Percentiles rank a stretch among this genome's conserved stretches.
Evolutionary conservation across 257 asterid species (phyloP).

Genomic region (Pogostemon cablin): DNA sequence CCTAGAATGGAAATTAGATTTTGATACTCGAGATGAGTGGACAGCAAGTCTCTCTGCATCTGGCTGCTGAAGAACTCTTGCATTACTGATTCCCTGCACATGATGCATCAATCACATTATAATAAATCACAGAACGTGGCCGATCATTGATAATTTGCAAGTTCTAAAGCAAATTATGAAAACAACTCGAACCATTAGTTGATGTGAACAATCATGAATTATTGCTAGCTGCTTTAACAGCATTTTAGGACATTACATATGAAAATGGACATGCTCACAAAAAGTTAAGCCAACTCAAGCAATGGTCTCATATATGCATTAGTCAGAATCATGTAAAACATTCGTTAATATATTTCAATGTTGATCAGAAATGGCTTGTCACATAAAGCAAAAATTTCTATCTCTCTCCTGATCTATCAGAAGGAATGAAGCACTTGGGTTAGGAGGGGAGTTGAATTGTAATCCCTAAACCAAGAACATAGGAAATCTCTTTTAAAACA

Average conservation of each 20-base stretch:
- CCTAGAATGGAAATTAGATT: constrained; percentile 78
- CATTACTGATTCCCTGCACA: constrained; percentile 60
- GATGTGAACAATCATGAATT: constrained; percentile 6
- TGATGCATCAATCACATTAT: constrained; percentile 28
- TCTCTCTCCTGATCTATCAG: too few relatives aligned
- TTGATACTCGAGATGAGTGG: constrained; percentile 80
- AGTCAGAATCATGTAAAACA: neutral
- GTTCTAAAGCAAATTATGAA: neutral
- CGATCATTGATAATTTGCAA: constrained; percentile 1
- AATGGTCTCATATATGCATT: neutral
- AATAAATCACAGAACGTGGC: constrained; percentile 18
- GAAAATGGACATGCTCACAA: neutral
- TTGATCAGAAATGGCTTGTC: neutral
- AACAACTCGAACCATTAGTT: neutral
- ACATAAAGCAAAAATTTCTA: neutral
- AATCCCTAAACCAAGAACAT: neutral
- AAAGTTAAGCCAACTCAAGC: constrained; percentile 6
- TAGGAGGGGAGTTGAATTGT: neutral
- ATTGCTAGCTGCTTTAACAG: neutral
- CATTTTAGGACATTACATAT: neutral
- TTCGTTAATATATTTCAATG: neutral
- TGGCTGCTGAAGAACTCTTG: constrained; percentile 55
- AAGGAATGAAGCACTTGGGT: neutral
- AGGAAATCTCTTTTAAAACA: neutral
- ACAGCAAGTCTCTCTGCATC: constrained; percentile 78